Conservation (phyloP, 768 basidiomycete species). For the Phylloporus rhodoxanthus region DNA sequence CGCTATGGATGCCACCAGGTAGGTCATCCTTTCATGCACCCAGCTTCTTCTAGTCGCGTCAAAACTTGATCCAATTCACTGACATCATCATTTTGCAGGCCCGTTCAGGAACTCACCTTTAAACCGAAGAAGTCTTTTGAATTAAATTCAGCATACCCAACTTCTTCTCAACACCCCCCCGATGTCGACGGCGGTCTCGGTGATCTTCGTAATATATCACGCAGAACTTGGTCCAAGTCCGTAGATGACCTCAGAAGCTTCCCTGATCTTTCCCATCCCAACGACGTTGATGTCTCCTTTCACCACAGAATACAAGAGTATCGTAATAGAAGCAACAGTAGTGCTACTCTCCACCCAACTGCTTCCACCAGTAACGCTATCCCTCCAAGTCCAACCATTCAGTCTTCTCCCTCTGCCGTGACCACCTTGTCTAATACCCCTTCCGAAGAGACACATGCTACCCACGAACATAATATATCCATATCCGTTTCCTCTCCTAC, state of each 20-base stretch:
- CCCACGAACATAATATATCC: slow-evolving; percentile 35
- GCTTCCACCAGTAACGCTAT: slow-evolving; percentile 24
- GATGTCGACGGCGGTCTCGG: slow-evolving; percentile 41
- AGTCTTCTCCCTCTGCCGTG: slow-evolving; percentile 39
- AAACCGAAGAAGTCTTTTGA: slow-evolving; percentile 42
- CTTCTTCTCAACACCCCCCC: slow-evolving; percentile 29
- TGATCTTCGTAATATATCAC: slow-evolving; percentile 64
- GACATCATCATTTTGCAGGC: slow-evolving; percentile 38
- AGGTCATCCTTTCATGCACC: slow-evolving; percentile 23
- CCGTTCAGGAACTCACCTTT: slow-evolving; percentile 58
- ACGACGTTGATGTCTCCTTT: slow-evolving; percentile 44
- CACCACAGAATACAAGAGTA: slow-evolving; percentile 64
- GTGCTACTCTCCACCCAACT: slow-evolving; percentile 43
- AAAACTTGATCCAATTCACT: slow-evolving; percentile 10
- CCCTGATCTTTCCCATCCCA: slow-evolving; percentile 30
- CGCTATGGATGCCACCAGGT: slow-evolving; percentile 48
- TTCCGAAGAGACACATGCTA: slow-evolving; percentile 10
- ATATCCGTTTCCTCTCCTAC: slow-evolving; percentile 45
- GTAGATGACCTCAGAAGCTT: slow-evolving; percentile 71
- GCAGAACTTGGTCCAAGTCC: slow-evolving; percentile 73
- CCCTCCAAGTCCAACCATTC: slow-evolving; percentile 30
- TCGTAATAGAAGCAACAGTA: slow-evolving; percentile 53
- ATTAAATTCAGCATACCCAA: slow-evolving; percentile 29
- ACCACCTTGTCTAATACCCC: slow-evolving; percentile 18
- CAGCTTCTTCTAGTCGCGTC: slow-evolving; percentile 3